A percentile compares a stretch with the other conserved stretches of the same genome.
Evolutionary conservation across 768 basidiomycete genomes (phyloP).

Genomic region (Hypholoma sublateritium): DNA sequence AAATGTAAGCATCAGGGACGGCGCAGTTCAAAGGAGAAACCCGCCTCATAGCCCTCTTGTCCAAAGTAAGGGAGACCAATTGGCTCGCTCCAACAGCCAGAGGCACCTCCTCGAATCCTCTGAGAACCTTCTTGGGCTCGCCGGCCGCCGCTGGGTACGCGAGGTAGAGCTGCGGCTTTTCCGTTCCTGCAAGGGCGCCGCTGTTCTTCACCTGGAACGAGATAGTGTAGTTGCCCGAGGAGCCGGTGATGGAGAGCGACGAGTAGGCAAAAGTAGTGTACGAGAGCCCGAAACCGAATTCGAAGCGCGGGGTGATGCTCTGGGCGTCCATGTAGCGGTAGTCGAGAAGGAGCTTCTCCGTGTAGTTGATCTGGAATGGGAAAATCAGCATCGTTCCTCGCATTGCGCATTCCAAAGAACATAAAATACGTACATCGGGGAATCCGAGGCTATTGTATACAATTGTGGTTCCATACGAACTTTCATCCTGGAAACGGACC

Average conservation of each 20-base stretch:
- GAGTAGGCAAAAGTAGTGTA: conserved; percentile 75
- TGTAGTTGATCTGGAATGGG: conserved; percentile 55
- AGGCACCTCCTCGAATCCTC: conserved; percentile 50
- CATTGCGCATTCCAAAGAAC: conserved; percentile 15
- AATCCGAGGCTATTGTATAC: conserved; percentile 42
- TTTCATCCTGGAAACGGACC: conserved; percentile 27
- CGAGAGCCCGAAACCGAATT: conserved; percentile 73
- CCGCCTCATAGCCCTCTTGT: conserved; percentile 46
- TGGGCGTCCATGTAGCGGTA: conserved; percentile 64
- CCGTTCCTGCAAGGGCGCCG: conserved; percentile 47
- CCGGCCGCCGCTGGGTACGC: conserved; percentile 45
- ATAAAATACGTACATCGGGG: conserved; percentile 28
- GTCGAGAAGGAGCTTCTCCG: conserved; percentile 64
- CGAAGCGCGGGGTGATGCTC: conserved; percentile 51
- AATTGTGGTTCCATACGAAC: conserved; percentile 42
- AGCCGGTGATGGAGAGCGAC: conserved; percentile 35
- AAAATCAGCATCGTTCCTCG: background rate
- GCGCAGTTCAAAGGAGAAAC: conserved; percentile 6
- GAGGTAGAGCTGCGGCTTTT: conserved; percentile 56
- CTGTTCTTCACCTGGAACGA: conserved; percentile 48
- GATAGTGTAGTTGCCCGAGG: conserved; percentile 33
- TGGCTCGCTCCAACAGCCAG: conserved; percentile 36
- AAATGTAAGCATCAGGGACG: background rate
- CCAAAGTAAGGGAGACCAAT: conserved; percentile 36
- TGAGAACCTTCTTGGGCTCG: conserved; percentile 48